Evolutionary conservation across 2,329 filamentous ascomycete genomes (phyloP).

Genomic region (Neofusicoccum ribis): DNA sequence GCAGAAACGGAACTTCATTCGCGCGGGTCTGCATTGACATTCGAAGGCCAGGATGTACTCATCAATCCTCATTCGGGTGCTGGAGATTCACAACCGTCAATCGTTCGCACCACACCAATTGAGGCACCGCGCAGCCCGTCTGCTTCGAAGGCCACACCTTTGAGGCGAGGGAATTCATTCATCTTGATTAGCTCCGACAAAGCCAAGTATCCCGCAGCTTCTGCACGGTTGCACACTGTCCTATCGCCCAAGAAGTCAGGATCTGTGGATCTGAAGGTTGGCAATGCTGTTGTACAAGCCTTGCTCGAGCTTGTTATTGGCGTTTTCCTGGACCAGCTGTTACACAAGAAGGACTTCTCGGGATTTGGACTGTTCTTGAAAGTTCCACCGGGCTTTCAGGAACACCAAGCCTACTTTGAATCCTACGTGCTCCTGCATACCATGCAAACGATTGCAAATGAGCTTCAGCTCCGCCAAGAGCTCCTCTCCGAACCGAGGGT

Average conservation of each 20-base stretch:
- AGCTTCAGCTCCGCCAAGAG: conserved; percentile 67
- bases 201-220: conserved; percentile 54
- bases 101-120: conserved; percentile 71
- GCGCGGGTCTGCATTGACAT: conserved; percentile 75
- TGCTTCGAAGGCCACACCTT: conserved; percentile 56
- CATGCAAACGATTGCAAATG: conserved; percentile 68
- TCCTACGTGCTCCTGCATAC: conserved; percentile 81
- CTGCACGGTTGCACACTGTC: conserved; percentile 63
- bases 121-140: conserved; percentile 37
- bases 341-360: conserved; percentile 84
- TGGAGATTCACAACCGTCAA: conserved; percentile 58
- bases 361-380: conserved; percentile 85
- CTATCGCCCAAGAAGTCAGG: conserved; percentile 60
- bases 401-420: conserved; percentile 94
- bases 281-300: conserved; percentile 71
- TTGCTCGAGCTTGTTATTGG: conserved; percentile 75
- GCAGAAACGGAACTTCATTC: conserved; percentile 87
- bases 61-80: conserved; percentile 72
- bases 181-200: conserved; percentile 77
- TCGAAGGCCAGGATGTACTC: conserved; percentile 82
- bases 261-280: conserved; percentile 51
- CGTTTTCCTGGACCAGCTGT: conserved; percentile 82
- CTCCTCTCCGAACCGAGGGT: conserved; percentile 77
- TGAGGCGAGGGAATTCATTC: conserved; percentile 86
- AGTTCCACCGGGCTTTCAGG: conserved; percentile 87